Evolutionary conservation across 2,329 filamentous ascomycete genomes (phyloP), one percentile per base, ranked within the genome.

Genomic region (Ramichloridium luteum): DNA sequence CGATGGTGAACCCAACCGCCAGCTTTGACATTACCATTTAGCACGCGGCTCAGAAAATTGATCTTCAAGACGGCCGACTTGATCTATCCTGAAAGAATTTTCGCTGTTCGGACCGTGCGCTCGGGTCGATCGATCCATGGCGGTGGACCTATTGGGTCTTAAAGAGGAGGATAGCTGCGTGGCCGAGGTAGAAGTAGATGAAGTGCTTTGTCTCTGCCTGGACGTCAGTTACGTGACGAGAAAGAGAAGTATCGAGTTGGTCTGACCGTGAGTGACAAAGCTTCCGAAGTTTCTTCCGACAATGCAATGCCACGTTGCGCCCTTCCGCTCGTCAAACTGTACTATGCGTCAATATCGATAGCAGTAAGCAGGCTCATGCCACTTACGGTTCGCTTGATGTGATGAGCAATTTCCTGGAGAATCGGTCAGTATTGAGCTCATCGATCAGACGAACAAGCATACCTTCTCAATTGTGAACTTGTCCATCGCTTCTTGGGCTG

Each of bases 131-230:
- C n/a, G n/a, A n/a, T n/a, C n/a, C 5, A 8, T 4, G 20, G 16
- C 35, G 12, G 11, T 9, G 15, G 27, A 15, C 18, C 55, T 76
- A 96, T 74, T 94, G 88, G 25, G 90, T 98, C 72, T 98, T 98
- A 76, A 96, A 98, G 32, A 98, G 77, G 35, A 98, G 72, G 56
- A 98, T 96, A 38, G 90, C 90, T 60, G 85, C 94, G 69, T 96
- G 90, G 33, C 90, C 90, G 38, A 98, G 80, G 67, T 98, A 98
- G 68, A 98, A 98, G 68, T 98, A 98, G 59, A 98, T 94, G 68
- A 98, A 98, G 63, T 98, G 90, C 67, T 96, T 96, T 16, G 90
- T 96, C 62, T 96, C 90, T 94, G 64, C 22, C 25, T n/a, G n/a
- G n/a, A n/a, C n/a, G n/a, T n/a, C n/a, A n/a, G n/a, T n/a, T n/a